Evolutionary conservation across 2,329 filamentous ascomycete genomes (phyloP).

Genomic region (Nectriaceae sp.): DNA sequence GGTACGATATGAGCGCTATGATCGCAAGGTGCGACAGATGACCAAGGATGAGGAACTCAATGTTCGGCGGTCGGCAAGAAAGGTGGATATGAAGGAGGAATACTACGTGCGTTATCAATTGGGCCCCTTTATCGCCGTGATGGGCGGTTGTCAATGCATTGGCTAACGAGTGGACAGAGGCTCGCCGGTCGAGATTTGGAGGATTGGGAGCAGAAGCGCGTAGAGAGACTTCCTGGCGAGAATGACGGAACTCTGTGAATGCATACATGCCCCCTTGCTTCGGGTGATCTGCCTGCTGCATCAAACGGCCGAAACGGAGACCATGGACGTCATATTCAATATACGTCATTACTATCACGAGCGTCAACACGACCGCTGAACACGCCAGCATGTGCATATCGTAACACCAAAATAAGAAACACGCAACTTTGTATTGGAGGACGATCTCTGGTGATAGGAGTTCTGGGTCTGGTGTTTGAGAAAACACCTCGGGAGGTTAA

Average conservation of each 20-base stretch:
- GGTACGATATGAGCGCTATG: conserved; percentile 88
- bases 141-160: not conserved
- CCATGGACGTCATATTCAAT: not conserved
- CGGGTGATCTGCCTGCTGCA: not conserved
- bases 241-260: conserved; percentile 73
- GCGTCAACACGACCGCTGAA: not conserved
- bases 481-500: too few relatives aligned
- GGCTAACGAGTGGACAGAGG: conserved; percentile 28
- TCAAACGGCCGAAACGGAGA: not conserved
- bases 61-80: conserved; percentile 69
- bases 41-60: conserved; percentile 85
- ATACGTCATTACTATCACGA: not conserved
- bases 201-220: conserved; percentile 94
- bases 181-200: conserved; percentile 83
- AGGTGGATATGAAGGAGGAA: conserved; percentile 79
- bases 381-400: not conserved
- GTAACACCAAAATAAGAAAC: not conserved
- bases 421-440: not conserved
- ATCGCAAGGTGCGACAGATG: conserved; percentile 84
- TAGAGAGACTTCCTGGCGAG: conserved; percentile 87
- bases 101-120: conserved; percentile 69
- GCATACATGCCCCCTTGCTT: not conserved
- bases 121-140: not conserved
- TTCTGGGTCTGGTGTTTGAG: not conserved
- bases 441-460: not conserved